A percentile compares a stretch with the other conserved stretches of the same genome.
phyloP scores from a whole-genome alignment of 2,329 filamentous ascomycete genomes.

The Cadophora luteo-olivacea region DNA sequence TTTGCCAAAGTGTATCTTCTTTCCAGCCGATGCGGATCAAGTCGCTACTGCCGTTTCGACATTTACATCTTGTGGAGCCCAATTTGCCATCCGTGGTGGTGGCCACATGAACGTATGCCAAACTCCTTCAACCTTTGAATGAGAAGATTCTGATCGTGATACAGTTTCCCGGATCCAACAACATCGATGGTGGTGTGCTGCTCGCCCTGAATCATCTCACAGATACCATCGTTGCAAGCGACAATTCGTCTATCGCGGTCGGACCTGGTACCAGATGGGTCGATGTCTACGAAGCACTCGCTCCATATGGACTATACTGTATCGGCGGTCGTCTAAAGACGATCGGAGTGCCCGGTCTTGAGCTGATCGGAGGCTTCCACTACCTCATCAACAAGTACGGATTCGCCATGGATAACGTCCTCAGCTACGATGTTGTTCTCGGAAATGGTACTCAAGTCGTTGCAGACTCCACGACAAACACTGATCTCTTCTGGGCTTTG shows the following conservation, averaged over 20 bases:
- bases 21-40: not conserved
- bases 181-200: not conserved
- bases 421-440: not conserved
- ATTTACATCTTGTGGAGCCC: not conserved
- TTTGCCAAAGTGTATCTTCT: not conserved
- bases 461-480: conserved; percentile 21
- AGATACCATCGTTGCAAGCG: not conserved
- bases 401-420: not conserved
- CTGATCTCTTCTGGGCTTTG: conserved; percentile 42
- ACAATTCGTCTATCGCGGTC: not conserved
- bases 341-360: not conserved
- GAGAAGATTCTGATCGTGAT: not conserved
- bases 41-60: not conserved
- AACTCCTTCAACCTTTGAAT: not conserved
- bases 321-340: not conserved
- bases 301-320: not conserved
- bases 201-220: not conserved
- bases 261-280: not conserved
- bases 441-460: conserved; percentile 3
- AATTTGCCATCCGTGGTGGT: not conserved
- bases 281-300: not conserved
- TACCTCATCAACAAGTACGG: not conserved
- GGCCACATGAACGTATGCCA: not conserved
- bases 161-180: not conserved
- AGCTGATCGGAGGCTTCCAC: not conserved